phyloP scores from a whole-genome alignment of 805 yeast species.

The Lipomyces chichibuensis region DNA sequence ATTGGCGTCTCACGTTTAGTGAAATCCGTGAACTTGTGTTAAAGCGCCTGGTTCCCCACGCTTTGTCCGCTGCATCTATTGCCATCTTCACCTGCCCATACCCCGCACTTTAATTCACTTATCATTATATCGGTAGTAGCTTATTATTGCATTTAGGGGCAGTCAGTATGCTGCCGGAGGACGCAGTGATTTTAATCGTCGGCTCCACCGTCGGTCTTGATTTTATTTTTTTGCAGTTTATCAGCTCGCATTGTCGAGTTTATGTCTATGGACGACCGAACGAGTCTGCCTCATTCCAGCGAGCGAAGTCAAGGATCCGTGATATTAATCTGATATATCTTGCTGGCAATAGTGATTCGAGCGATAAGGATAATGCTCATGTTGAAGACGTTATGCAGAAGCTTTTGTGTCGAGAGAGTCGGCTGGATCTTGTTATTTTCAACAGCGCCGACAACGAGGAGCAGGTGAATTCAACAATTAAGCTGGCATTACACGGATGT shows the following conservation, averaged over 20 bases:
- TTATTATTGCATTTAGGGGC: not conserved
- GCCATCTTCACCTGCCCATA: not conserved
- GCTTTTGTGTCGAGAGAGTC: conserved; percentile 20
- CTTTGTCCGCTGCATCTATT: no score
- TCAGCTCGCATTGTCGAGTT: conserved; percentile 25
- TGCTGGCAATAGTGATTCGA: not conserved
- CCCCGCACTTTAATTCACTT: not conserved
- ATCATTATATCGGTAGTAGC: not conserved
- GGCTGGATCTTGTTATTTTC: conserved; percentile 28
- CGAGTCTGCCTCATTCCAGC: conserved; percentile 23
- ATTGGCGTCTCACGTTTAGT: not conserved
- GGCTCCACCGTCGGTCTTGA: conserved; percentile 31
- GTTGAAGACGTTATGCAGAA: conserved; percentile 8
- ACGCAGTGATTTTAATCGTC: conserved; percentile 26
- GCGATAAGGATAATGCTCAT: conserved; percentile 3
- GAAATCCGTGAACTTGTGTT: not conserved
- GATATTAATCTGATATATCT: conserved; percentile 13
- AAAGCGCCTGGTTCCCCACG: not conserved
- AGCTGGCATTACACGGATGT: not conserved
- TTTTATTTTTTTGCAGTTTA: conserved; percentile 30
- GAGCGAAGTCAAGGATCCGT: conserved; percentile 21
- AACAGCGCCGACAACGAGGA: conserved; percentile 20
- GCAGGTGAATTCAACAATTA: not conserved
- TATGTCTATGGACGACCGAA: conserved; percentile 22
- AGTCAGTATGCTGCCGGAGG: conserved; percentile 15